These are phyloP conservation scores for Chaetothyriales sp. DNA, from an alignment of 2,329 filamentous ascomycete species.

Conservation along the genomic window DNA sequence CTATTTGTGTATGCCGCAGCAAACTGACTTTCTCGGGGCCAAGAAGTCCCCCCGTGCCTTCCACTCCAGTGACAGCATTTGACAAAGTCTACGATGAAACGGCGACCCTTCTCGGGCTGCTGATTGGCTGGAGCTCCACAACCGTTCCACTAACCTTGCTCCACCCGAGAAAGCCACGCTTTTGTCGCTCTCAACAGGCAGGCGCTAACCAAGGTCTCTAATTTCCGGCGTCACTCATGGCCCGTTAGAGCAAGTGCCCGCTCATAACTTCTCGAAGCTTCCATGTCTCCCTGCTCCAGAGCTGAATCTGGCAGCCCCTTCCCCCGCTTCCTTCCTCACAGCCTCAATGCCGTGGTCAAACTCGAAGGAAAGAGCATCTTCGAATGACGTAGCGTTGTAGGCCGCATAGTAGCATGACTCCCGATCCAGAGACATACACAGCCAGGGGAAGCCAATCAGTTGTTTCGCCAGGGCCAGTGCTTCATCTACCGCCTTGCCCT, in stretches of 20 bases:
- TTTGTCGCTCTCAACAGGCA: not conserved
- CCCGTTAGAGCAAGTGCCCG: not conserved
- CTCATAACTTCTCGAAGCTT: conserved; percentile 10
- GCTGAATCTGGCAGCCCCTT: conserved; percentile 28
- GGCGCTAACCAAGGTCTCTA: too few relatives aligned
- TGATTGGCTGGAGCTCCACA: not conserved
- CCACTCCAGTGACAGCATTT: not conserved
- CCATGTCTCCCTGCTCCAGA: conserved; percentile 28
- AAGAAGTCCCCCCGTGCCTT: too few relatives aligned
- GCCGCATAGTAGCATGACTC: conserved; percentile 35
- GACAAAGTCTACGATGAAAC: not conserved
- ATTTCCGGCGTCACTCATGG: not conserved
- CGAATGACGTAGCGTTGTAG: conserved; percentile 34
- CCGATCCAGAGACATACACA: conserved; percentile 38
- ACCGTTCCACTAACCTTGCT: not conserved
- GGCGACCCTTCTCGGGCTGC: not conserved
- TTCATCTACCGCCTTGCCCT: conserved; percentile 35
- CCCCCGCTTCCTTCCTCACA: conserved; percentile 29
- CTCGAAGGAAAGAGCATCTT: conserved; percentile 37
- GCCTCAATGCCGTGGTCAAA: conserved; percentile 31
- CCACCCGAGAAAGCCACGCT: not conserved
- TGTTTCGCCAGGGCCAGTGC: conserved; percentile 34
- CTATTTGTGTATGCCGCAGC: not conserved
- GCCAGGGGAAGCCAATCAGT: conserved; percentile 36
- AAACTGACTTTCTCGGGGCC: not conserved